Base-by-base conservation (phyloP, 768 basidiomycete species). In the Lepiota brunneoincarnata region DNA sequence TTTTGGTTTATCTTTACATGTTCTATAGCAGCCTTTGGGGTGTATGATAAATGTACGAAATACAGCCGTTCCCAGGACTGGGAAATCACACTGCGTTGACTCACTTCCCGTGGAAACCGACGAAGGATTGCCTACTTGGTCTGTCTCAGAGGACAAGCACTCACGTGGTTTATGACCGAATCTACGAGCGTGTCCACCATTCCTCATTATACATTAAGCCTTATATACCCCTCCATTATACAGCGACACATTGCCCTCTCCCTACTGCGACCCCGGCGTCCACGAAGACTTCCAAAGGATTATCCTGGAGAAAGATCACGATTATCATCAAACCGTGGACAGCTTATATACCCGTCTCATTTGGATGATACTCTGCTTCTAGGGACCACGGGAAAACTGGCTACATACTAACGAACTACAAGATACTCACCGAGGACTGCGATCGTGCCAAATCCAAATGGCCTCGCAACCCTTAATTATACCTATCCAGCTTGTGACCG, bases 401-500 rank as follows among this genome's bases (percentile, higher is more conserved):
- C 31, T 31, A 35, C 20, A 50, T 26, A 12, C 26, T 51, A 9
- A 15, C 39, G 17, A 10, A 20, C 9, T 9, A 21, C 28, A 31
- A 28, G 17, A 35, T 38, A 31, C 40, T 35, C 21, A 49, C 37
- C 34, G 17, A 34, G 31, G 45, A 11, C 17, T 12, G 21, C 28
- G 23, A 40, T 28, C 28, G 28, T 50, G 28, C 14, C 49, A 40
- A 49, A 20, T 10, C 31, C 31, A 31, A 31, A 64, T 64, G 64
- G 20, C 59, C 6, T 56, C 59, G 10, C 55, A 64, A 51, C 60
- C 65, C 14, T 54, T 65, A 53, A 79, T 83, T 58, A 78, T 86
- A 28, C 86, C 90, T 1, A 78, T 78, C 15, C 63, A 86, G 36
- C 67, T 87, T 31, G 75, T 84, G 9, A 77, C 76, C 45, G 83